phyloP scores from a whole-genome alignment of 371 early-diverging fungal species.

The Haplosporangium sp. region DNA sequence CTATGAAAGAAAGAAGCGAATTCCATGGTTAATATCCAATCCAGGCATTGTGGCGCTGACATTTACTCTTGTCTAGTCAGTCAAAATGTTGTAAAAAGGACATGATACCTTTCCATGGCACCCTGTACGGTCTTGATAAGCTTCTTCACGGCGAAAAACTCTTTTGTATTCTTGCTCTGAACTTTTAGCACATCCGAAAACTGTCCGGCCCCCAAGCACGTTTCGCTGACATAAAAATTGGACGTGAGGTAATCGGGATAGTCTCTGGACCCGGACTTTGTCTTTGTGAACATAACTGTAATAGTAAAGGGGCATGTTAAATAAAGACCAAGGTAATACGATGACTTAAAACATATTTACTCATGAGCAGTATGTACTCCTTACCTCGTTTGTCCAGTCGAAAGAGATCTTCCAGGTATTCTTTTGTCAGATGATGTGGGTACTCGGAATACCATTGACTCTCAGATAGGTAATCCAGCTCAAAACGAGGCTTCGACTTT shows the following conservation, averaged over 20 bases:
- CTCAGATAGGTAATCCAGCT: constrained; percentile 39
- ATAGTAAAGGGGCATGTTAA: not conserved
- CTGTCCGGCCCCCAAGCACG: constrained; percentile 76
- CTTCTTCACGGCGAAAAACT: constrained; percentile 82
- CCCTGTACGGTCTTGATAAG: constrained; percentile 76
- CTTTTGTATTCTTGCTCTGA: constrained; percentile 64
- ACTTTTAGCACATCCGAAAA: constrained; percentile 85
- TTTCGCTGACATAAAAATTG: constrained; percentile 37
- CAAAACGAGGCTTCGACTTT: constrained; percentile 25
- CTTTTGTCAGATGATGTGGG: constrained; percentile 44
- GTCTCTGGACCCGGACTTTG: constrained; percentile 28
- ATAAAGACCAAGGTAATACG: not conserved
- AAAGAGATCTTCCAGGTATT: constrained; percentile 47
- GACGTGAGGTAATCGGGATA: constrained; percentile 37
- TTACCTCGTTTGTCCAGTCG: constrained; percentile 39
- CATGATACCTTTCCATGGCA: constrained; percentile 71
- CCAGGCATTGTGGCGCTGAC: too few species aligned
- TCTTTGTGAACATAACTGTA: constrained; percentile 41
- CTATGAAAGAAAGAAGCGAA: constrained; percentile 27
- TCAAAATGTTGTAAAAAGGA: not conserved
- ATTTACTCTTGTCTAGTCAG: too few species aligned
- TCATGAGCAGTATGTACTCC: not conserved
- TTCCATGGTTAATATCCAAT: too few species aligned
- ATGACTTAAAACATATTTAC: too few species aligned
- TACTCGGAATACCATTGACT: constrained; percentile 55